phyloP scores from a whole-genome alignment of 345 rosid genomes.

The Erucastrum elatum region DNA sequence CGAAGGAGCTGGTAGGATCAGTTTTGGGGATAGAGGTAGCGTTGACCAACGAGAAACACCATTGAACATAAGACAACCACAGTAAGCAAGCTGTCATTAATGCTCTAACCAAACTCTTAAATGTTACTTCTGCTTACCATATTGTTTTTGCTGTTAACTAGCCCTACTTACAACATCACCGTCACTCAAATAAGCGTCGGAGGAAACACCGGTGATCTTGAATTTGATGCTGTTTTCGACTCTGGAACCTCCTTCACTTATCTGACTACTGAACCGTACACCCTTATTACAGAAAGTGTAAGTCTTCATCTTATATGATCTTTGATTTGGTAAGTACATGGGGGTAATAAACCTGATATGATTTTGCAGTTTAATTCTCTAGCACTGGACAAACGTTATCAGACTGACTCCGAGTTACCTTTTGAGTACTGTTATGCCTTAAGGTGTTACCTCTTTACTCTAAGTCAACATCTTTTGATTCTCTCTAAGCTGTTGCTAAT shows the following conservation, averaged over 20 bases:
- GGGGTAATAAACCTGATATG: background rate
- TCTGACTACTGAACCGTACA: constrained; percentile 75
- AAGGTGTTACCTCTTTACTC: constrained; percentile 58
- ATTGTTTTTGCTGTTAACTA: constrained; percentile 33
- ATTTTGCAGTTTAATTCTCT: constrained; percentile 63
- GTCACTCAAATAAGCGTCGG: constrained; percentile 62
- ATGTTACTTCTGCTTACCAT: background rate
- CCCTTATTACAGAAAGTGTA: constrained; percentile 62
- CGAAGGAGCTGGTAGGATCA: constrained; percentile 81
- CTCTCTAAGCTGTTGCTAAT: background rate
- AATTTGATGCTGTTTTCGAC: constrained; percentile 78
- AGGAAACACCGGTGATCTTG: constrained; percentile 52
- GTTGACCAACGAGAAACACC: constrained; percentile 80
- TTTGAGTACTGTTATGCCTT: constrained; percentile 80
- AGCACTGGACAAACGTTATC: constrained; percentile 55
- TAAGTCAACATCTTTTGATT: background rate
- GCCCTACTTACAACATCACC: constrained; percentile 85
- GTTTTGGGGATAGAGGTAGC: constrained; percentile 89
- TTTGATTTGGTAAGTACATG: background rate
- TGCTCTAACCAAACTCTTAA: background rate
- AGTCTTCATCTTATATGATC: constrained; percentile 36
- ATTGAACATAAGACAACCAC: constrained; percentile 60
- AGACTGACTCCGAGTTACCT: constrained; percentile 47
- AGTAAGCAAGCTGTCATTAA: constrained; percentile 47
- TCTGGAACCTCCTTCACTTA: constrained; percentile 94